Conservation (phyloP, 257 asterid species). For the Penstemon barbatus region DNA sequence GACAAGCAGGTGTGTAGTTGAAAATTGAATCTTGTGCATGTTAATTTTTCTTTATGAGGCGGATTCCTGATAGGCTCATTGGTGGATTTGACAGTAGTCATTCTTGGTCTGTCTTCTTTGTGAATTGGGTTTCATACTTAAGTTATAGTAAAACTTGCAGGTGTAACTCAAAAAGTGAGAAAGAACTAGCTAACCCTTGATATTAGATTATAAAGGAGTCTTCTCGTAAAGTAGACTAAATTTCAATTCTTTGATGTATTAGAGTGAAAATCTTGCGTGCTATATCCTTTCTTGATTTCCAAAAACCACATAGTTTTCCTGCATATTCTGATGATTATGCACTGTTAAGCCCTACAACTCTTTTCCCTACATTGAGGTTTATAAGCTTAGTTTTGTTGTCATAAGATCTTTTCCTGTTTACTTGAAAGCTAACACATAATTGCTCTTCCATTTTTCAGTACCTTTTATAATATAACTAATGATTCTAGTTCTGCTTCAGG, state of each 20-base stretch:
- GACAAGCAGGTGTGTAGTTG: slow-evolving; percentile 78
- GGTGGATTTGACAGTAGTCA: neutral
- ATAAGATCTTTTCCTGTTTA: neutral
- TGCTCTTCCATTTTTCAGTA: neutral
- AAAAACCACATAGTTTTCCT: neutral
- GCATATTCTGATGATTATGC: neutral
- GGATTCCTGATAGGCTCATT: neutral
- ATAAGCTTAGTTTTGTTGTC: neutral
- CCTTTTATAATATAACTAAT: neutral
- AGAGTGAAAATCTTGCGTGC: neutral
- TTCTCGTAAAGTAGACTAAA: slow-evolving; percentile 1
- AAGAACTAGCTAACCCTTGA: neutral
- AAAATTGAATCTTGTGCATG: slow-evolving; percentile 9
- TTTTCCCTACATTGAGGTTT: slow-evolving; percentile 3
- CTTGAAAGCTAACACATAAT: slow-evolving; percentile 2
- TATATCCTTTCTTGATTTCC: neutral
- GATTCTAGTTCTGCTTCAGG: slow-evolving; percentile 38
- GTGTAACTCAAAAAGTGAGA: neutral
- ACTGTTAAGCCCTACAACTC: neutral
- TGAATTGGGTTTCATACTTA: slow-evolving; percentile 11
- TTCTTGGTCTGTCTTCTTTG: neutral
- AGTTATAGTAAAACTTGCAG: neutral
- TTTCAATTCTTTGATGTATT: no score
- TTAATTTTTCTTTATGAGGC: neutral
- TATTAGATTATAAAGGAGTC: neutral